Conservation (phyloP, 768 basidiomycete species). For the Boletus tomentosulus region DNA sequence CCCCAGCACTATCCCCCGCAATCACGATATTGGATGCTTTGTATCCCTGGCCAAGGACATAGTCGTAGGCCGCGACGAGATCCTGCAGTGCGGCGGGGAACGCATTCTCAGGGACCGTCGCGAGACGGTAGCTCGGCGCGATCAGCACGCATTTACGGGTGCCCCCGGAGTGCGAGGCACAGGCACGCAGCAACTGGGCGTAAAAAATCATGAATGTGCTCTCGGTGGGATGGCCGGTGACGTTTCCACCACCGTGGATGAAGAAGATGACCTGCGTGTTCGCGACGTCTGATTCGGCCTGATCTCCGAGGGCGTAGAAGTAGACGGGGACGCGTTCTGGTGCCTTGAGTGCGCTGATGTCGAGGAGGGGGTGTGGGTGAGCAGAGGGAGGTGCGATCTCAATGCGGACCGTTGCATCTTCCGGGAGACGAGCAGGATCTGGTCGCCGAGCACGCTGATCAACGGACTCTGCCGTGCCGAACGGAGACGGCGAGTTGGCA, state of each 20-base stretch:
- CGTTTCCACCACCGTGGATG: slow-evolving; percentile 22
- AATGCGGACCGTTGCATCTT: background rate
- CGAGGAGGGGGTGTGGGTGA: background rate
- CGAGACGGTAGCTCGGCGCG: slow-evolving; percentile 16
- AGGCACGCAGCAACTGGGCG: slow-evolving; percentile 7
- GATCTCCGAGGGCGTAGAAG: slow-evolving; percentile 12
- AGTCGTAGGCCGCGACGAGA: slow-evolving; percentile 21
- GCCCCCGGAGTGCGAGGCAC: background rate
- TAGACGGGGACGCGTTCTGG: slow-evolving; percentile 2
- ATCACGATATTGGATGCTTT: slow-evolving; percentile 14
- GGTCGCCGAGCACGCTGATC: background rate
- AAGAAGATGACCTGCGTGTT: slow-evolving; percentile 20
- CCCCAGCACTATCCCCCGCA: slow-evolving; percentile 26
- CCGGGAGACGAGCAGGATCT: background rate
- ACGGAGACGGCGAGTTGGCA: background rate
- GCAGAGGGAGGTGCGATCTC: slow-evolving; percentile 1
- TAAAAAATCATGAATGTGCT: slow-evolving; percentile 5
- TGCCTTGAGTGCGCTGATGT: background rate
- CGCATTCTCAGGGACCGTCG: slow-evolving; percentile 18
- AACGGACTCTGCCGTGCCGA: background rate
- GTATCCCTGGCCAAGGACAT: slow-evolving; percentile 23
- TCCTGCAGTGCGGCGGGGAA: slow-evolving; percentile 25
- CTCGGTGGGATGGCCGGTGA: slow-evolving; percentile 15
- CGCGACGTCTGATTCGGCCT: background rate
- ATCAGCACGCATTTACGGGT: slow-evolving; percentile 3